Evolutionary conservation across 768 basidiomycete species (phyloP).

Genomic region (Megacollybia marginata): DNA sequence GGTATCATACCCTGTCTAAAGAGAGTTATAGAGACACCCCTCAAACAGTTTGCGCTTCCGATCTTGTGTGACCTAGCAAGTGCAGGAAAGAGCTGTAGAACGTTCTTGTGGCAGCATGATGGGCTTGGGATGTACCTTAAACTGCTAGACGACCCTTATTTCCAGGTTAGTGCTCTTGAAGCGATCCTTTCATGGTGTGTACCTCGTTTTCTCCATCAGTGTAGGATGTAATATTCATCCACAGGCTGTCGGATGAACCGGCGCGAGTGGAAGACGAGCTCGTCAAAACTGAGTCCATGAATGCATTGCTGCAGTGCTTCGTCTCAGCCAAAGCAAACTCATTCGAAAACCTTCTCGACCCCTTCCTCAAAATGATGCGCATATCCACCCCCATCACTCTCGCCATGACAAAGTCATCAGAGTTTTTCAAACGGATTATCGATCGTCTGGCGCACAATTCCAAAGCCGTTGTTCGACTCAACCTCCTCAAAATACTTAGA

Average conservation of each 20-base stretch:
- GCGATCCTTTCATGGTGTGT: constrained; percentile 82
- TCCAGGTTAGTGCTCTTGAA: constrained; percentile 89
- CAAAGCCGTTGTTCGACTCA: constrained; percentile 87
- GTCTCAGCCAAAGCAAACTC: constrained; percentile 80
- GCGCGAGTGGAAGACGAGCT: constrained; percentile 89
- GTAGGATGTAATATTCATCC: not conserved
- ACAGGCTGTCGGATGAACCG: constrained; percentile 92
- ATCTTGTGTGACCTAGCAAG: constrained; percentile 95
- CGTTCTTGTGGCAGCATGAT: constrained; percentile 87
- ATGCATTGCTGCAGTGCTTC: constrained; percentile 71
- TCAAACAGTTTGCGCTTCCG: constrained; percentile 95
- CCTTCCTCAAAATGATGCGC: constrained; percentile 87
- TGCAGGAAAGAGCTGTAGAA: constrained; percentile 89
- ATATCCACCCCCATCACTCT: constrained; percentile 69
- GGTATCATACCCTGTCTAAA: constrained; percentile 91
- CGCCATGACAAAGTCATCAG: constrained; percentile 65
- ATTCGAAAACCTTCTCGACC: constrained; percentile 89
- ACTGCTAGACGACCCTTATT: constrained; percentile 79
- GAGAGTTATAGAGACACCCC: constrained; percentile 79
- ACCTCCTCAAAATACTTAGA: constrained; percentile 77
- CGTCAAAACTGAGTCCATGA: constrained; percentile 54
- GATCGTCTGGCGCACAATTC: constrained; percentile 60
- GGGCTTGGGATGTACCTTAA: constrained; percentile 78
- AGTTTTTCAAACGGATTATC: constrained; percentile 83
- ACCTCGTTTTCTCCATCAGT: not conserved